These are phyloP conservation scores for Agastache rugosa DNA, from an alignment of 257 asterid genomes.

Conservation along the genomic window DNA sequence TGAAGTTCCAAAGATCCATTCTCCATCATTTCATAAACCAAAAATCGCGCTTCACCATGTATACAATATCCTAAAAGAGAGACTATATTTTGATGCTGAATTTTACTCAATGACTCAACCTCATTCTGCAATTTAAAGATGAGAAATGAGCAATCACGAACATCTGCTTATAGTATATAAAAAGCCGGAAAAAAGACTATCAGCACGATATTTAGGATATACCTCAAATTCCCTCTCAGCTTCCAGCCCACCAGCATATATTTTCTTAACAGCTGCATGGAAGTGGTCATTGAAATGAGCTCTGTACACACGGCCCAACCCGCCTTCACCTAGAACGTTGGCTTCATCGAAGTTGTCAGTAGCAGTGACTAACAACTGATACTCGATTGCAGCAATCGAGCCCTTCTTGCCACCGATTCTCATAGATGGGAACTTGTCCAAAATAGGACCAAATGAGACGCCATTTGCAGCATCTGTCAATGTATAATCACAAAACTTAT, in stretches of 20 bases:
- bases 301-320: constrained; percentile 73
- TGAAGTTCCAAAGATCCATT: constrained; percentile 77
- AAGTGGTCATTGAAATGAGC: constrained; percentile 67
- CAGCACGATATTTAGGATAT: not conserved
- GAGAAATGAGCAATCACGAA: constrained; percentile 29
- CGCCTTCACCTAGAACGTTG: constrained; percentile 77
- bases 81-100: constrained; percentile 83
- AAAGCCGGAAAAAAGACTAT: not conserved
- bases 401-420: constrained; percentile 65
- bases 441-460: constrained; percentile 59
- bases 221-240: constrained; percentile 82
- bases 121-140: constrained; percentile 68
- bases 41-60: constrained; percentile 66
- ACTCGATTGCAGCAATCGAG: constrained; percentile 64
- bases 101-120: constrained; percentile 71
- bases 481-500: constrained; percentile 13
- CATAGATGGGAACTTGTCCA: constrained; percentile 60
- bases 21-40: constrained; percentile 93
- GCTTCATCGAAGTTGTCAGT: constrained; percentile 74
- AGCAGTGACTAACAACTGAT: constrained; percentile 70
- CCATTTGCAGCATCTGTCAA: constrained; percentile 49
- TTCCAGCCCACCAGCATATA: constrained; percentile 62
- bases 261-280: constrained; percentile 77
- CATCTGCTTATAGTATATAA: constrained; percentile 8
- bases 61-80: constrained; percentile 83